Base-by-base conservation (phyloP, 192 early-diverging fungal species). In the Linnemannia schmuckeri region DNA sequence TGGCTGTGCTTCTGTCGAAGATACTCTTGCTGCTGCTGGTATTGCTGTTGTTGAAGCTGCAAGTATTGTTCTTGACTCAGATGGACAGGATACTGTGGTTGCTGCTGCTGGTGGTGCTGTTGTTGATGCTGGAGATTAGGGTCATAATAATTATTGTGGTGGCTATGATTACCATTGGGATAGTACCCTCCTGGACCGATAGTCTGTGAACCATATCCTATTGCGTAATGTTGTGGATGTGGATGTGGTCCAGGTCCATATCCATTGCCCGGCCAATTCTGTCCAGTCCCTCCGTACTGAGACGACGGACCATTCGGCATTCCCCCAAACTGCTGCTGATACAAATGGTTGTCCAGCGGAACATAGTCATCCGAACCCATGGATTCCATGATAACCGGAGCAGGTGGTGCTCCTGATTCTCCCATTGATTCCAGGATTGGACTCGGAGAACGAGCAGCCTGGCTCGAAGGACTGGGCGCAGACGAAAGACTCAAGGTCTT, bases 351-450 rank as follows among this genome's bases (percentile, higher is more conserved):
- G 8, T 6, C 82, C 52, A 55, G 57, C 12, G 57, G 74, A 24
- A 24, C 44, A 70, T 73, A 71, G n/a, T 72, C 80, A 38, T 87
- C 85, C 33, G 78, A 80, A 17, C 85, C 85, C 85, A 87, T 87
- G 24, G 85, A 87, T 42, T 87, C 85, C 85, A 87, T 77, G 41
- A 87, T 57, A 4, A 70, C 75, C 22, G 78, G 73, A 4, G 12
- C 70, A 33, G 41, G 57, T 2, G 44, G 38, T 38, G 70, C 42
- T 74, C 72, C 79, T 9, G 73, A 49, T 66, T 87, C 85, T 3
- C 85, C 85, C 85, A 87, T 87, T 0, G 85, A 87, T 46, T 87
- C 85, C 40, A 87, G 38, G 38, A 87, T 71, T 7, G 85, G 79
- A 70, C 76, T 78, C 17, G 85, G 3, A 1, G 80, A 18, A 13